A percentile compares a stretch with the other conserved stretches of the same genome.
These are phyloP conservation scores for Cryphonectria nitschkei DNA, from an alignment of 2,329 filamentous ascomycete species.

Conservation along the genomic window DNA sequence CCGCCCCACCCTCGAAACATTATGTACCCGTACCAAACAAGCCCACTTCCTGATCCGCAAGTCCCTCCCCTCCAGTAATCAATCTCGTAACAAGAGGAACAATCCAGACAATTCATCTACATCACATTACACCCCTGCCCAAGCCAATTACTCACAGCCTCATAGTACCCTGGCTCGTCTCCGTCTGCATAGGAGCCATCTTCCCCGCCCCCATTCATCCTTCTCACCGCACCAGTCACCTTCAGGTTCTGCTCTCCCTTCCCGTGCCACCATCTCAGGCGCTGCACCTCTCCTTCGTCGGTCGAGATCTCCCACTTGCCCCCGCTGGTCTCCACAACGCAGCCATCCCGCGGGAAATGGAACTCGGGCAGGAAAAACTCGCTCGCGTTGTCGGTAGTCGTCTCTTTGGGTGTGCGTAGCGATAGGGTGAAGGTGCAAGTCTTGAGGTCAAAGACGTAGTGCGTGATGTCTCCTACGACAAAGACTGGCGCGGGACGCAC, in stretches of 20 bases:
- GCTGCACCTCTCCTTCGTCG: slow-evolving; percentile 71
- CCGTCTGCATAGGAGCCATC: slow-evolving; percentile 59
- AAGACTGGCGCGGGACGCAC: slow-evolving; percentile 81
- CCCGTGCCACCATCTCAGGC: slow-evolving; percentile 89
- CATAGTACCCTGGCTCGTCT: slow-evolving; percentile 79
- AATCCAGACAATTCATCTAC: slow-evolving; percentile 40
- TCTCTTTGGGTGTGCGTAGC: slow-evolving; percentile 63
- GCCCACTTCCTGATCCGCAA: neutral
- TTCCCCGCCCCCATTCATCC: slow-evolving; percentile 59
- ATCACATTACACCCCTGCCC: slow-evolving; percentile 57
- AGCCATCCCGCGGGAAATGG: slow-evolving; percentile 81
- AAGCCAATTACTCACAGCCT: slow-evolving; percentile 61
- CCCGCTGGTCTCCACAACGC: slow-evolving; percentile 74
- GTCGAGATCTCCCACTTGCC: slow-evolving; percentile 89
- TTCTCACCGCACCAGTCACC: slow-evolving; percentile 73
- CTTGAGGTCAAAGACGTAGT: slow-evolving; percentile 81
- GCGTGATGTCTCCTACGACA: slow-evolving; percentile 71
- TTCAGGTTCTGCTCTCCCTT: slow-evolving; percentile 81
- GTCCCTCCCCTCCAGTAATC: neutral
- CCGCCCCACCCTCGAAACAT: neutral
- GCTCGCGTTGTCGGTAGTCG: slow-evolving; percentile 66
- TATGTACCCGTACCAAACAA: neutral
- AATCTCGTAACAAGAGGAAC: neutral
- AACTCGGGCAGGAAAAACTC: slow-evolving; percentile 87
- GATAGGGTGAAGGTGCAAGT: slow-evolving; percentile 77